phyloP scores from a whole-genome alignment of 2,329 filamentous ascomycete species.

The Ustulina deusta region DNA sequence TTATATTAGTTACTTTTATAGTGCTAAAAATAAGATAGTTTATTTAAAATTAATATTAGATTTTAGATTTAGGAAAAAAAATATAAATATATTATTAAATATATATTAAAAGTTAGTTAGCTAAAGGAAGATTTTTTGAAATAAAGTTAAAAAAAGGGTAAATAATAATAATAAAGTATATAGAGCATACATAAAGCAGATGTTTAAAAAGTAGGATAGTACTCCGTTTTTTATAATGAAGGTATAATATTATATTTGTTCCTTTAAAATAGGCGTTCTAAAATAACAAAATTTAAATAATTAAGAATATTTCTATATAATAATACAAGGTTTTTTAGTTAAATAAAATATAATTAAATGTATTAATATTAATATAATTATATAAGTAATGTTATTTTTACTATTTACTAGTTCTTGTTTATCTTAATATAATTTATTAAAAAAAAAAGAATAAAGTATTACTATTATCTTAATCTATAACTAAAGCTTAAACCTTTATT shows the following conservation, averaged over 20 bases:
- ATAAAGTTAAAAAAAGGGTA: not conserved
- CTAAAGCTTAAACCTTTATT: too few relatives aligned
- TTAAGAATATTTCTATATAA: conserved; percentile 1
- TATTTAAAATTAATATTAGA: conserved; percentile 5
- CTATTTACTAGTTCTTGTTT: too few relatives aligned
- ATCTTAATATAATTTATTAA: too few relatives aligned
- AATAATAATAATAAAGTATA: not conserved
- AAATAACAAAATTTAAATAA: not conserved
- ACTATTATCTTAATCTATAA: too few relatives aligned
- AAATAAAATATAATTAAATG: too few relatives aligned
- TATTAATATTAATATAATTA: too few relatives aligned
- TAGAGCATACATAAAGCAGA: too few relatives aligned
- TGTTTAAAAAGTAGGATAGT: not conserved
- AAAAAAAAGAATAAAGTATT: too few relatives aligned
- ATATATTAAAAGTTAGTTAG: not conserved
- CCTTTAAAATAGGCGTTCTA: not conserved
- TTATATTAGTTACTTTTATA: not conserved
- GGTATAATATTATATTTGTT: not conserved
- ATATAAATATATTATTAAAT: not conserved
- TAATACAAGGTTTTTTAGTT: too few relatives aligned
- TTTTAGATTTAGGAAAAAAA: not conserved
- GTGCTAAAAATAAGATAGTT: not conserved
- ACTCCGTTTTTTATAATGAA: not conserved
- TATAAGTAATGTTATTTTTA: too few relatives aligned
- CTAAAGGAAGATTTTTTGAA: not conserved